Conservation (phyloP, 352 stramenopile genomes). For the Phytophthora colocasiae region DNA sequence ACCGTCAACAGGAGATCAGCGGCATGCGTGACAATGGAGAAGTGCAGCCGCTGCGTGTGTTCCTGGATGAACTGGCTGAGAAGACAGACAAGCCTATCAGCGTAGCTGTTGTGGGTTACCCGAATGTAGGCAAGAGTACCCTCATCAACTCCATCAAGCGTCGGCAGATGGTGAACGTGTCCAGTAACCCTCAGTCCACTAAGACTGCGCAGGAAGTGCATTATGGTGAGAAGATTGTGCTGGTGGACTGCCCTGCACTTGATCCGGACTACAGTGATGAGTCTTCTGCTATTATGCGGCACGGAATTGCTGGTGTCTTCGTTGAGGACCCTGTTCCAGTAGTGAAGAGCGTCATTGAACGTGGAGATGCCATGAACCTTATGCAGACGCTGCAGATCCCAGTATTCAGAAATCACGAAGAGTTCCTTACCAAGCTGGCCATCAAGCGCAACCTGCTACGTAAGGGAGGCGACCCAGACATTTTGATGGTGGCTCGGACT, state of each 20-base stretch:
- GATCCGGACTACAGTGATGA: constrained; percentile 95
- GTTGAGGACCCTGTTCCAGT: constrained; percentile 95
- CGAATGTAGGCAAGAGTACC: constrained; percentile 96
- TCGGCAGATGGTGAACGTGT: constrained; percentile 54
- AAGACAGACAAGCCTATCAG: constrained; percentile 75
- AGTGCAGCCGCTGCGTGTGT: constrained; percentile 91
- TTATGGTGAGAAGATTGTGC: constrained; percentile 96
- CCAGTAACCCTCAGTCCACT: constrained; percentile 62
- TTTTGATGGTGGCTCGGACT: constrained; percentile 91
- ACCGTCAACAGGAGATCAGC: constrained; percentile 69
- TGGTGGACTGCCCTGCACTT: constrained; percentile 97
- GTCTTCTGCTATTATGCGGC: constrained; percentile 89
- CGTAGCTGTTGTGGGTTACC: constrained; percentile 98
- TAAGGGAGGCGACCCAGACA: constrained; percentile 97
- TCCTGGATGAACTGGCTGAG: constrained; percentile 97
- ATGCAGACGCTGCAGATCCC: constrained; percentile 97
- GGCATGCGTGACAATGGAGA: constrained; percentile 80
- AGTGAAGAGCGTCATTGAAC: constrained; percentile 91
- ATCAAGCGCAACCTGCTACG: constrained; percentile 93
- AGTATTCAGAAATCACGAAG: constrained; percentile 91
- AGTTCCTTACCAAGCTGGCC: constrained; percentile 97
- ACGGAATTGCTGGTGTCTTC: constrained; percentile 95
- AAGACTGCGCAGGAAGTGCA: constrained; percentile 93
- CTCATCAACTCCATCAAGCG: constrained; percentile 97
- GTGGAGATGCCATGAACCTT: constrained; percentile 92